Conservation (phyloP, 345 rosid genomes). For the Mangifera indica region DNA sequence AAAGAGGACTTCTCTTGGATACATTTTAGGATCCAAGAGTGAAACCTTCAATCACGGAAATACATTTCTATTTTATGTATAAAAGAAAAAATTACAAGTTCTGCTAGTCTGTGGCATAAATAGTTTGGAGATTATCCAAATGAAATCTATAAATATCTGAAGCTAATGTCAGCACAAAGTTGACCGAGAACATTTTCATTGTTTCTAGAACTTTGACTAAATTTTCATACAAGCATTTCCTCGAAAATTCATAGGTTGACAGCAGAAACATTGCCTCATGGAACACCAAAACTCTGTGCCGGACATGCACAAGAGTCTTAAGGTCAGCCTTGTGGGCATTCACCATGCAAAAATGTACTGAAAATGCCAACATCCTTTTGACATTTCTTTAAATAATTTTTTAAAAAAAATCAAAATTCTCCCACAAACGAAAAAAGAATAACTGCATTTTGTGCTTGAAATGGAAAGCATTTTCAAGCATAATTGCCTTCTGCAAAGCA, state of each 20-base stretch:
- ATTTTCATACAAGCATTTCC: not conserved
- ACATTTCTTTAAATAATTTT: too few relatives aligned
- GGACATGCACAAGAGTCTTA: not conserved
- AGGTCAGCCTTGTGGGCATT: not conserved
- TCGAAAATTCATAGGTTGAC: too few relatives aligned
- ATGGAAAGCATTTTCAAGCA: too few relatives aligned
- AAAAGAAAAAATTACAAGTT: not conserved
- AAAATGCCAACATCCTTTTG: too few relatives aligned
- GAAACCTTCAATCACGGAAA: not conserved
- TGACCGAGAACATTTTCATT: too few relatives aligned
- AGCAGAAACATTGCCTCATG: not conserved
- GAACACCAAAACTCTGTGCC: not conserved
- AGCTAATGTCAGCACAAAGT: not conserved
- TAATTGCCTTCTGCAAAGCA: too few relatives aligned
- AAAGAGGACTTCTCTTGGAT: not conserved
- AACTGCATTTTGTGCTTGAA: too few relatives aligned
- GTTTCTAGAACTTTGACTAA: not conserved
- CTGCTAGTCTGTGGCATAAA: not conserved
- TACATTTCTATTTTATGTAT: not conserved
- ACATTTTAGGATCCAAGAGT: not conserved
- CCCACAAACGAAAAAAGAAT: too few relatives aligned
- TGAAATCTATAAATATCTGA: not conserved
- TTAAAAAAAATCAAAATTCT: too few relatives aligned
- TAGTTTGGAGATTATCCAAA: not conserved
- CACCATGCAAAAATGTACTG: not conserved